Base-by-base conservation (phyloP, 768 basidiomycete species). In the Suillus occidentalis region DNA sequence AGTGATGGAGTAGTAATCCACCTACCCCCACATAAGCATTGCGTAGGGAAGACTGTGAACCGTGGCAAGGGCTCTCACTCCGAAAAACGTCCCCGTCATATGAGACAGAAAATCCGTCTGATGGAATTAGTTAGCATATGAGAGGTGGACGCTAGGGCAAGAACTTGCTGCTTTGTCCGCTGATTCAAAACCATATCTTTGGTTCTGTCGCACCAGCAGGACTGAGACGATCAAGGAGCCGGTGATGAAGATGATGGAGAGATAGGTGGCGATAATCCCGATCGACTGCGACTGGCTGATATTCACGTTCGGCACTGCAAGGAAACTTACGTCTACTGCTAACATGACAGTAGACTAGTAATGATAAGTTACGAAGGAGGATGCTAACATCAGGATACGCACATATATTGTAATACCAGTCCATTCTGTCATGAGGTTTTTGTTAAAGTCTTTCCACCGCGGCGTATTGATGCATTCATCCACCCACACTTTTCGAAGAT, bases 381-480 rank as follows among this genome's bases (percentile, higher is more conserved):
- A 40, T 16, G 14, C 5, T 25, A 2, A 13, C 10, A 31, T 8
- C 12, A 43, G 37, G 20, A n/a, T 52, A 69, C 82, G 37, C 56
- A 86, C 85, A 63, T 81, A 82, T 50, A 83, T 79, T 22, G 79
- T 80, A 57, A 84, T 79, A 53, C 81, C 80, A 63, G 79, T 72
- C 85, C 83, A 84, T 68, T 86, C 82, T 6, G 74, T 72, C 37
- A 76, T 78, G 34, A 85, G 73, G 12, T 79, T 80, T 6, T 59
- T 62, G 31, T 85, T 77, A 57, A 81, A 80, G 12, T 75, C 70
- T 7, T 72, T 68, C 83, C 84, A 86, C 6, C 73, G 68, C 6
- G 69, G 69, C 16, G 73, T 66, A 42, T 78, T 77, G 63, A 83
- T 74, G 7, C 79, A 74, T 0, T 71, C 69, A 70, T 85, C 85